Base-by-base conservation (phyloP, 805 yeast species). In the Metschnikowia rubicola region DNA sequence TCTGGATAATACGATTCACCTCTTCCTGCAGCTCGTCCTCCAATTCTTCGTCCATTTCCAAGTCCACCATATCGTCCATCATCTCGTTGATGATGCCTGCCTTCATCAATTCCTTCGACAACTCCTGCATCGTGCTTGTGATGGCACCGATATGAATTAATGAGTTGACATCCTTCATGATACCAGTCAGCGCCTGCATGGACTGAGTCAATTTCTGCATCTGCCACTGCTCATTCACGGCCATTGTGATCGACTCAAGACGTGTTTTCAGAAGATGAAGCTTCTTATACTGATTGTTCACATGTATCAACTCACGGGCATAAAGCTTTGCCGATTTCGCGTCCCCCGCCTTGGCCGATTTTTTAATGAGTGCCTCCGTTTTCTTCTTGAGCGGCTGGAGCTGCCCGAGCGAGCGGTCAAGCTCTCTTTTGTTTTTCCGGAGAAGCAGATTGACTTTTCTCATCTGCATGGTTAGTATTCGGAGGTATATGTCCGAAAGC, bases 31-130 rank as follows among this genome's bases (percentile, higher is more conserved):
- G 84, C 46, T 86, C 92, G 36, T 74, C 74, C 45, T 78, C 84
- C 36, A 79, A 75, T 49, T 81, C 87, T 15, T 79, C 85, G 40
- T 78, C 84, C 44, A 57, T 54, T 30, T 83, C 88, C 41, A 74
- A 67, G 50, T 91, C 98, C 50, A 92, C 73, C 52, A 88, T 82
- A 61, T 94, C 99, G 47, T 87, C 89, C 62, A 91, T 84, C 98
- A 94, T 94, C 62, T 94, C 99, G 55, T 88, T 88, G 44, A 94
- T 89, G 38, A 94, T 79, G 0, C 94, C 94, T 10, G 87, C 80
- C 65, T 84, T 86, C 80, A 87, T 83, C 57, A 92, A 75, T 67
- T 94, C 99, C 60, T 79, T 84, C 50, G 92, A 87, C 47, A 94
- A 69, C 56, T 86, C 95, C 59, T 85, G 85, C 87, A 92, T 89